A percentile compares a stretch with the other conserved stretches of the same genome.
Evolutionary conservation across 805 yeast genomes (phyloP).

Genomic region (Candida dajiaensis): DNA sequence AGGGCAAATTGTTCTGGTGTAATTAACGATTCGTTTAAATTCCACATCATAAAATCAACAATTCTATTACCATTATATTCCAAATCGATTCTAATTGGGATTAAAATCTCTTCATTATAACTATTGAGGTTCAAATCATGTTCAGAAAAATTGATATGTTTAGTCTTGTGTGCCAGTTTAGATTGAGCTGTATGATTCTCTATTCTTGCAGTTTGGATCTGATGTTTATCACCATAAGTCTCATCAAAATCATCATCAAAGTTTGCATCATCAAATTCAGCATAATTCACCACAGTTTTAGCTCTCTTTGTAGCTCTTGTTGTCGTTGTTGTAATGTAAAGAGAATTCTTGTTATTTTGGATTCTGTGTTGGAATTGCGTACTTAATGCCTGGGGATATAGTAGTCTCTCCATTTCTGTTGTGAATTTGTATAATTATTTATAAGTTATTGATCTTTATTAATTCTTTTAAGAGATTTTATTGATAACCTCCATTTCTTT

Average conservation of each 20-base stretch:
- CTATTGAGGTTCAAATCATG: slow-evolving; percentile 19
- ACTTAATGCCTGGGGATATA: slow-evolving; percentile 69
- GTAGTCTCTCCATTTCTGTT: slow-evolving; percentile 24
- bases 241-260: slow-evolving; percentile 45
- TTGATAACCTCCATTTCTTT: too few relatives aligned
- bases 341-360: slow-evolving; percentile 65
- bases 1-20: slow-evolving; percentile 89
- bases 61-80: slow-evolving; percentile 82
- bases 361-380: slow-evolving; percentile 71
- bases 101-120: slow-evolving; percentile 60
- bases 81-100: slow-evolving; percentile 82
- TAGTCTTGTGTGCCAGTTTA: slow-evolving; percentile 21
- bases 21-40: slow-evolving; percentile 67
- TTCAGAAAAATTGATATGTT: slow-evolving; percentile 21
- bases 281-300: slow-evolving; percentile 66
- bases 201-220: background rate
- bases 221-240: slow-evolving; percentile 14
- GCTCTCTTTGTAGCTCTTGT: slow-evolving; percentile 76
- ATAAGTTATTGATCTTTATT: too few relatives aligned
- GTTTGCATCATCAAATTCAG: slow-evolving; percentile 70
- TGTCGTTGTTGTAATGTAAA: slow-evolving; percentile 67
- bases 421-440: too few relatives aligned
- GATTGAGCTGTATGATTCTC: slow-evolving; percentile 11
- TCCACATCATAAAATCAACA: slow-evolving; percentile 89
- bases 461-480: too few relatives aligned